Evolutionary conservation across 2,329 filamentous ascomycete genomes (phyloP).

Genomic region (Thielaviopsis populi): DNA sequence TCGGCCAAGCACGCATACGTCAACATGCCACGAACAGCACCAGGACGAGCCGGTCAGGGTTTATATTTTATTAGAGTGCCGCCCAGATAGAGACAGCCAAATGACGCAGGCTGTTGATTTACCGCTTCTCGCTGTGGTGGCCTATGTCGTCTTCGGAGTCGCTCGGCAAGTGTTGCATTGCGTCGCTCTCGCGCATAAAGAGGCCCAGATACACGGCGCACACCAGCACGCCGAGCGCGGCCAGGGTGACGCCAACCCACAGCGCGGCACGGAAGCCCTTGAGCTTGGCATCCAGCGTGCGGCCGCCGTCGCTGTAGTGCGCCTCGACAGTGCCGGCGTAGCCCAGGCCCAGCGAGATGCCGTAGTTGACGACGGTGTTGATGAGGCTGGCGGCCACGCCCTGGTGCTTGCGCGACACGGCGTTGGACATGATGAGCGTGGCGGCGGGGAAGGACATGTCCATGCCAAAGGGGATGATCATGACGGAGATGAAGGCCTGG

Average conservation of each 20-base stretch:
- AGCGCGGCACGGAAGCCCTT: constrained; percentile 27
- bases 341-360: constrained; percentile 49
- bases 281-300: constrained; percentile 21
- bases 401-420: constrained; percentile 31
- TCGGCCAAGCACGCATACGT: neutral
- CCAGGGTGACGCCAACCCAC: constrained; percentile 30
- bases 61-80: neutral
- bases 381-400: constrained; percentile 39
- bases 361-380: constrained; percentile 53
- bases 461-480: constrained; percentile 48
- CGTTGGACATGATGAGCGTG: constrained; percentile 43
- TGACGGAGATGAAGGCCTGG: constrained; percentile 42
- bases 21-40: neutral
- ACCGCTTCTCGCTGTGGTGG: constrained; percentile 6
- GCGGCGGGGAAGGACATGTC: constrained; percentile 52
- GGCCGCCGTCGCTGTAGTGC: constrained; percentile 21
- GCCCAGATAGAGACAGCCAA: neutral
- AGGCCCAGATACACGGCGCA: constrained; percentile 15
- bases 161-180: neutral
- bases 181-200: constrained; percentile 12
- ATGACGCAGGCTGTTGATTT: neutral
- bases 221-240: constrained; percentile 25
- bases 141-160: constrained; percentile 10
- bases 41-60: neutral
- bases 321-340: constrained; percentile 50